phyloP scores from a whole-genome alignment of 345 rosid genomes.

The Eucalyptus urophylla region DNA sequence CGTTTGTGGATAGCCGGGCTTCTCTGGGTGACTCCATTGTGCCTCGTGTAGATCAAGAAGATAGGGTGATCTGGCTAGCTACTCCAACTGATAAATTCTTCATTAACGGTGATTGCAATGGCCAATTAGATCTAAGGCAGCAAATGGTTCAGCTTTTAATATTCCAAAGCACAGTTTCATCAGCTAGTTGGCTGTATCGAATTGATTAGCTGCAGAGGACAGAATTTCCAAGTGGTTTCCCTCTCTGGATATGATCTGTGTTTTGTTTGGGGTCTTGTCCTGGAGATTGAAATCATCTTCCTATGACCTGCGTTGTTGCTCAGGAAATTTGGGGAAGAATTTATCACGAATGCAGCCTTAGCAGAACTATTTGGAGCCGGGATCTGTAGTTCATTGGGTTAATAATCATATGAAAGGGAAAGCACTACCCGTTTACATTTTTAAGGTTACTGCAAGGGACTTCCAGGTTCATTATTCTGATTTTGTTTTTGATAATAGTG shows the following conservation, averaged over 20 bases:
- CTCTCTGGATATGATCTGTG: neutral
- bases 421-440: neutral
- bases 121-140: neutral
- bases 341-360: neutral
- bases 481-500: neutral
- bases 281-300: neutral
- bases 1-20: neutral
- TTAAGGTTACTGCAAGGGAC: neutral
- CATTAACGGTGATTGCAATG: neutral
- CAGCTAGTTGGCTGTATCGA: neutral
- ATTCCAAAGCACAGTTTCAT: neutral
- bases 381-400: neutral
- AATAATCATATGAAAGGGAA: neutral
- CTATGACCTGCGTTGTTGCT: neutral
- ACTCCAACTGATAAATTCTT: neutral
- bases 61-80: neutral
- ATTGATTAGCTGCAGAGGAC: neutral
- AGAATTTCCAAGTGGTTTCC: neutral
- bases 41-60: neutral
- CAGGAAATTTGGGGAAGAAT: neutral
- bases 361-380: neutral
- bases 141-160: neutral
- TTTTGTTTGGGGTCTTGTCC: neutral
- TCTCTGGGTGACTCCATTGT: neutral
- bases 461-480: neutral